These are phyloP conservation scores for Prunus padus DNA, from an alignment of 306 rosid species.

Conservation along the genomic window DNA sequence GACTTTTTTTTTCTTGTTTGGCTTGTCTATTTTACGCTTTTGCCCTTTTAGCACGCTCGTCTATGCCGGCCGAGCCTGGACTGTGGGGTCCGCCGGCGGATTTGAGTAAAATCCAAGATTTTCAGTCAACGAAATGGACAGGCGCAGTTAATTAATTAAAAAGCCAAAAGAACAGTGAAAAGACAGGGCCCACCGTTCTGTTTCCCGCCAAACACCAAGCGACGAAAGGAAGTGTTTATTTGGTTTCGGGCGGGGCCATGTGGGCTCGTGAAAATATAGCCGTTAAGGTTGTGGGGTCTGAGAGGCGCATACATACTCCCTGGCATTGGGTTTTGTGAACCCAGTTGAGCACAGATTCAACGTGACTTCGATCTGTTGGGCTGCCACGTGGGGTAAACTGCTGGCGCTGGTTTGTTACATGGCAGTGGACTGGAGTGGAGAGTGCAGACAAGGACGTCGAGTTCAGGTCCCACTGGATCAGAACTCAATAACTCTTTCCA, in stretches of 20 bases:
- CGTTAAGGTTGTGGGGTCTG: conserved; percentile 55
- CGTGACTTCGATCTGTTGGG: background rate
- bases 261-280: conserved; percentile 37
- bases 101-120: conserved; percentile 22
- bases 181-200: conserved; percentile 22
- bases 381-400: conserved; percentile 41
- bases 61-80: conserved; percentile 23
- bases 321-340: conserved; percentile 7
- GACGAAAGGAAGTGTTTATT: background rate
- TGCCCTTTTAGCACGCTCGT: conserved; percentile 1
- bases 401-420: background rate
- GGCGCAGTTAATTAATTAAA: background rate
- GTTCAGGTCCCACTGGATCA: conserved; percentile 28
- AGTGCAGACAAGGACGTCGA: conserved; percentile 11
- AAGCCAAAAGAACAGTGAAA: background rate
- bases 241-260: background rate
- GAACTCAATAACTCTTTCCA: too few species aligned
- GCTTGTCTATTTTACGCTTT: background rate
- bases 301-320: conserved; percentile 4
- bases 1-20: conserved; percentile 8
- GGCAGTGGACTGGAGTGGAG: background rate
- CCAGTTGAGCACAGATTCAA: background rate
- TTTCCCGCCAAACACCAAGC: conserved; percentile 47
- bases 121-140: conserved; percentile 49
- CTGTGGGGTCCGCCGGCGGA: conserved; percentile 38